phyloP scores from a whole-genome alignment of 2,329 filamentous ascomycete species.

The Colletotrichum sojae region DNA sequence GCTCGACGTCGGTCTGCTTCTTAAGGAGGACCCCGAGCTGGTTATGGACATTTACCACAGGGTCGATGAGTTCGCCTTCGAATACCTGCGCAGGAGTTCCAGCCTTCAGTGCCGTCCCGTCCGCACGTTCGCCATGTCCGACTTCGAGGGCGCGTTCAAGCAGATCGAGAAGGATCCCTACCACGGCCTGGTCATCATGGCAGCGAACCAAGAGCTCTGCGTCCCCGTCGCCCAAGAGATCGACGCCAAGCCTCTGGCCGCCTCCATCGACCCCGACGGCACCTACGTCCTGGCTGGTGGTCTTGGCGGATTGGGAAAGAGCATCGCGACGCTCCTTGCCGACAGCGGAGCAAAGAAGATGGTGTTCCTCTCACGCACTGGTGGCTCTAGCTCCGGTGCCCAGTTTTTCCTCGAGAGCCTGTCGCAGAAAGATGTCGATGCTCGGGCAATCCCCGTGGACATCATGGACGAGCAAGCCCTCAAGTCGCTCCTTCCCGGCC shows the following conservation, averaged over 20 bases:
- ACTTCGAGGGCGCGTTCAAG: slow-evolving; percentile 47
- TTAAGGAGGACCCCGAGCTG: slow-evolving; percentile 51
- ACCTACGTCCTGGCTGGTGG: slow-evolving; percentile 71
- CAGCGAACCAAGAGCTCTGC: slow-evolving; percentile 15
- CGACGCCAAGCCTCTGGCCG: slow-evolving; percentile 45
- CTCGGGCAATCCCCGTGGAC: slow-evolving; percentile 55
- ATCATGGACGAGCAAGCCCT: slow-evolving; percentile 55
- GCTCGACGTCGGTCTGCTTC: slow-evolving; percentile 51
- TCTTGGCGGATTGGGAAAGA: slow-evolving; percentile 69
- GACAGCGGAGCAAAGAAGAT: slow-evolving; percentile 65
- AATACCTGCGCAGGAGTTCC: not conserved
- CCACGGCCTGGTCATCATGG: slow-evolving; percentile 30
- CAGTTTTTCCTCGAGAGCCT: slow-evolving; percentile 53
- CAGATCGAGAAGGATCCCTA: slow-evolving; percentile 42
- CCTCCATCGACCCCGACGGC: slow-evolving; percentile 52
- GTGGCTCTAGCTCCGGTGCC: slow-evolving; percentile 47
- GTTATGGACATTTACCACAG: slow-evolving; percentile 48
- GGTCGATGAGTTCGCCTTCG: slow-evolving; percentile 32
- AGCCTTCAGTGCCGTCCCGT: slow-evolving; percentile 23
- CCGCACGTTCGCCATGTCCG: slow-evolving; percentile 39
- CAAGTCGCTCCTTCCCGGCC: slow-evolving; percentile 39
- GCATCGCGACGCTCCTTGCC: slow-evolving; percentile 66
- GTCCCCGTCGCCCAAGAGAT: slow-evolving; percentile 46
- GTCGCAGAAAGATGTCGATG: slow-evolving; percentile 48
- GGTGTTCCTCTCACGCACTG: slow-evolving; percentile 67